These are phyloP conservation scores for Epichloe coenophiala DNA, from an alignment of 2,329 filamentous ascomycete species.

Conservation along the genomic window DNA sequence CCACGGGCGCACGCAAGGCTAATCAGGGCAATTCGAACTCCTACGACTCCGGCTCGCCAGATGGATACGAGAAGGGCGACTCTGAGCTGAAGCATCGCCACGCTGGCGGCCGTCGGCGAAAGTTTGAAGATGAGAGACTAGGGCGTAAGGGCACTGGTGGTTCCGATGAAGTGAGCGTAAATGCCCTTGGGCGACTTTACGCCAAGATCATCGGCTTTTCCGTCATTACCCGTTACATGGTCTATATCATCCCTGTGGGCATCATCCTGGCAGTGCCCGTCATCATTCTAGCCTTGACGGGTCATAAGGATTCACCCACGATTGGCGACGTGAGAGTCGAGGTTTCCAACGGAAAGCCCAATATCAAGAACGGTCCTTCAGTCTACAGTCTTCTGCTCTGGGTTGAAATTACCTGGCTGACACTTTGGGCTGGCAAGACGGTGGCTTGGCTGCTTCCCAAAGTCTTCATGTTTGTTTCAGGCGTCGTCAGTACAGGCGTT, in stretches of 20 bases:
- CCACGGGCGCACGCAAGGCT: slow-evolving; percentile 37
- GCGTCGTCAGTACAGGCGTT: slow-evolving; percentile 55
- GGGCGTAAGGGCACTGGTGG: slow-evolving; percentile 31
- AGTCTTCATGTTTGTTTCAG: slow-evolving; percentile 55
- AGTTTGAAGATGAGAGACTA: slow-evolving; percentile 22
- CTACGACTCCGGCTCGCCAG: slow-evolving; percentile 18
- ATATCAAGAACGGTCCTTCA: slow-evolving; percentile 24
- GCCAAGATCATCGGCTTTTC: slow-evolving; percentile 50
- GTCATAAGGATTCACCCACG: slow-evolving; percentile 21
- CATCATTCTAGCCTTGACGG: slow-evolving; percentile 37
- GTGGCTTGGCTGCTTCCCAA: slow-evolving; percentile 46
- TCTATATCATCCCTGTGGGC: slow-evolving; percentile 54
- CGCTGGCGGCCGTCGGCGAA: slow-evolving; percentile 34
- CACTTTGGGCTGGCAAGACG: slow-evolving; percentile 54
- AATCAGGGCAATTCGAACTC: slow-evolving; percentile 21
- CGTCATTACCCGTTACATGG: slow-evolving; percentile 49
- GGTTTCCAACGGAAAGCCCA: slow-evolving; percentile 3
- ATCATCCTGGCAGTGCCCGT: slow-evolving; percentile 49
- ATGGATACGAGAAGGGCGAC: slow-evolving; percentile 30
- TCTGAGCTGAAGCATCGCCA: slow-evolving; percentile 21
- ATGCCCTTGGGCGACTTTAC: slow-evolving; percentile 53
- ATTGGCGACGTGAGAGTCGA: slow-evolving; percentile 20
- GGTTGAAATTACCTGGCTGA: slow-evolving; percentile 56
- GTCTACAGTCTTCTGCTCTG: slow-evolving; percentile 53
- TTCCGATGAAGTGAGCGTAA: slow-evolving; percentile 42